These are phyloP conservation scores for Penicillium steckii DNA, from an alignment of 495 filamentous ascomycete genomes.

Conservation along the genomic window DNA sequence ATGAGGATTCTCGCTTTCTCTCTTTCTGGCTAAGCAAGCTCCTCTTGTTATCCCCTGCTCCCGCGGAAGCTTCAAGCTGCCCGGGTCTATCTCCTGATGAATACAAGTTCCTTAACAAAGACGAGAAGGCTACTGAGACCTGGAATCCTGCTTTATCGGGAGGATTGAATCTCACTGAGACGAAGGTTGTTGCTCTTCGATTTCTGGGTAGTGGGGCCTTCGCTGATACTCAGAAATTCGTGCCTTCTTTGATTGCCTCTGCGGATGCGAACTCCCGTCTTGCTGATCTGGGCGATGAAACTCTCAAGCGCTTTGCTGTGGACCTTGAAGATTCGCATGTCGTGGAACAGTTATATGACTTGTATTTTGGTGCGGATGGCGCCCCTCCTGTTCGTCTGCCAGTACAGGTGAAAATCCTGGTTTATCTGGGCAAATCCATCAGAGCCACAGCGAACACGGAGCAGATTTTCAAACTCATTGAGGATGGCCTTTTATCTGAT, in stretches of 20 bases:
- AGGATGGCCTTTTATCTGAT: slow-evolving; percentile 56
- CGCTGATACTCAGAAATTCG: slow-evolving; percentile 70
- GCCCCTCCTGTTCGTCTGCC: slow-evolving; percentile 59
- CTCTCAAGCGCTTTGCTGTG: slow-evolving; percentile 69
- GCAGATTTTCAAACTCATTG: slow-evolving; percentile 66
- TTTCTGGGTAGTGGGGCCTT: slow-evolving; percentile 87
- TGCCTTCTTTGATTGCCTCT: slow-evolving; percentile 81
- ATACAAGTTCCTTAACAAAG: slow-evolving; percentile 65
- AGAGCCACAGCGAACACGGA: slow-evolving; percentile 61
- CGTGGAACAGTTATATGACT: slow-evolving; percentile 61
- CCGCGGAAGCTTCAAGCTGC: slow-evolving; percentile 45
- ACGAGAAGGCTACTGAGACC: slow-evolving; percentile 58
- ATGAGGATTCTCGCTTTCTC: slow-evolving; percentile 70
- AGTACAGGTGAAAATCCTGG: slow-evolving; percentile 73
- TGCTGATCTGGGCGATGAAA: slow-evolving; percentile 76
- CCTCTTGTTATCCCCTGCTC: slow-evolving; percentile 60
- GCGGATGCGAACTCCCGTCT: slow-evolving; percentile 80
- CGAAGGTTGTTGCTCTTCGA: slow-evolving; percentile 64
- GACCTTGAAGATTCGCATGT: slow-evolving; percentile 66
- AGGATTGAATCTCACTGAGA: slow-evolving; percentile 62
- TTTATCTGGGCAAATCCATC: slow-evolving; percentile 73
- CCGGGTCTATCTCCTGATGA: slow-evolving; percentile 72
- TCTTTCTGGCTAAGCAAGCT: slow-evolving; percentile 78
- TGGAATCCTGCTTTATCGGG: slow-evolving; percentile 60
- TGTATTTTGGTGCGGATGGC: slow-evolving; percentile 61